Base-by-base conservation (phyloP, 164 flowering plant species). In the Dillenia suffruticosa region DNA sequence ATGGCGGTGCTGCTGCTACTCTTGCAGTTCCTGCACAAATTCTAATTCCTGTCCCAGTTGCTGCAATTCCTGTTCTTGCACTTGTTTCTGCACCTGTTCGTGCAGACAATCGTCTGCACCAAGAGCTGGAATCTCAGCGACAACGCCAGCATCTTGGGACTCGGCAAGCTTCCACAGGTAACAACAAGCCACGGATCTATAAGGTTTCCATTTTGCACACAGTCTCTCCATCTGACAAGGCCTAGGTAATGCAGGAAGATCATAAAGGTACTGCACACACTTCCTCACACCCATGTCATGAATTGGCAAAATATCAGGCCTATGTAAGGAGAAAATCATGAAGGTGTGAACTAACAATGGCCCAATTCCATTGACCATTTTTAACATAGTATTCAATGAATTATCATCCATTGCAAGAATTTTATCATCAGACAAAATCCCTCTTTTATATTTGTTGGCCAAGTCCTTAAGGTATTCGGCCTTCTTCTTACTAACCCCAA, bases 341-440 rank as follows among this genome's bases (percentile, higher is more conserved):
- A 79, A 79, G 81, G 77, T 79, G 57, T 79, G 83, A 3, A 79
- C 83, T 12, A 81, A 71, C 83, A 81, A 79, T 11, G 63, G 55
- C 45, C 83, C 79, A 26, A 77, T 79, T 9, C 83, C 83, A 51
- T 77, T 79, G 2, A 79, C 83, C 45, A 62, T 54, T 3, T 75
- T 79, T 44, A 79, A 62, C 71, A 44, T 68, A 1, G 51, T 61
- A 46, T 67, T 32, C 53, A 79, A 63, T 6, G 55, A 44, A 47
- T 70, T 68, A 46, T 80, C 83, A 62, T 68, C 72, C 83, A 80
- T 74, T 43, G 54, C 70, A 1, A 72, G 46, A 44, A 80, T 77
- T 32, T 69, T 56, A 10, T 71, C n/a, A 49, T 77, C 81, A 2
- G 83, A 77, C 9, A 80, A 53, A 59, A 56, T 59, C 60, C 83